phyloP scores from a whole-genome alignment of 2,329 filamentous ascomycete genomes.

The Fusarium denticulatum region DNA sequence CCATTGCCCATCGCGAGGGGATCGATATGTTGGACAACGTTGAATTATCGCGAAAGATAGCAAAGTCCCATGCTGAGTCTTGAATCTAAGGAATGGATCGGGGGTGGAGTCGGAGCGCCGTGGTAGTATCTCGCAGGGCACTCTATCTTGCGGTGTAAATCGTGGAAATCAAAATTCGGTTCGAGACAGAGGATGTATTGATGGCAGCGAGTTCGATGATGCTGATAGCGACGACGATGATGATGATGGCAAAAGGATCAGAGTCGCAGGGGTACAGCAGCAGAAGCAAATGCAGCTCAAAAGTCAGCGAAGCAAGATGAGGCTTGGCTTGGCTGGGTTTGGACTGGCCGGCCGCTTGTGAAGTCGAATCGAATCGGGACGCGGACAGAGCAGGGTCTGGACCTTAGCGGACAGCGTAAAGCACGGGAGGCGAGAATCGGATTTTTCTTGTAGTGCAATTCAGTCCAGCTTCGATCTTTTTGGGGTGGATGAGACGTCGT shows the following conservation, averaged over 20 bases:
- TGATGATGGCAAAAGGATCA: constrained; percentile 23
- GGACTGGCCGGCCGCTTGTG: constrained; percentile 25
- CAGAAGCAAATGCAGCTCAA: constrained; percentile 34
- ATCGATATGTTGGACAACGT: constrained; percentile 41
- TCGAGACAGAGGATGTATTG: not conserved
- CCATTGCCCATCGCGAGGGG: constrained; percentile 82
- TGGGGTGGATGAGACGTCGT: constrained; percentile 10
- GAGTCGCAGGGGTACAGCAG: constrained; percentile 20
- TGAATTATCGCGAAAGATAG: constrained; percentile 45
- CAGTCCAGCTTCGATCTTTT: constrained; percentile 6
- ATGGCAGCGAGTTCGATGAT: not conserved
- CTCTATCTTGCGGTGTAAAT: constrained; percentile 24
- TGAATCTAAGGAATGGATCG: constrained; percentile 33
- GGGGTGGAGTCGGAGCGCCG: constrained; percentile 39
- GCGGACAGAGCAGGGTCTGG: constrained; percentile 37
- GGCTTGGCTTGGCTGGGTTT: constrained; percentile 29
- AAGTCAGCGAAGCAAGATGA: constrained; percentile 34
- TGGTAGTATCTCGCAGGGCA: constrained; percentile 36
- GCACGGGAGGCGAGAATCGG: constrained; percentile 39
- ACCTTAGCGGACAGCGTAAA: constrained; percentile 38
- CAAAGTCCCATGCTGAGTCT: constrained; percentile 46
- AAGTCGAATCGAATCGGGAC: constrained; percentile 36
- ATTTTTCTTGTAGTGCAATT: constrained; percentile 17
- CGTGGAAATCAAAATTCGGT: not conserved
- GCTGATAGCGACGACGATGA: not conserved